Conservation (phyloP, 148 eudicot species). For the Polygonum aviculare region DNA sequence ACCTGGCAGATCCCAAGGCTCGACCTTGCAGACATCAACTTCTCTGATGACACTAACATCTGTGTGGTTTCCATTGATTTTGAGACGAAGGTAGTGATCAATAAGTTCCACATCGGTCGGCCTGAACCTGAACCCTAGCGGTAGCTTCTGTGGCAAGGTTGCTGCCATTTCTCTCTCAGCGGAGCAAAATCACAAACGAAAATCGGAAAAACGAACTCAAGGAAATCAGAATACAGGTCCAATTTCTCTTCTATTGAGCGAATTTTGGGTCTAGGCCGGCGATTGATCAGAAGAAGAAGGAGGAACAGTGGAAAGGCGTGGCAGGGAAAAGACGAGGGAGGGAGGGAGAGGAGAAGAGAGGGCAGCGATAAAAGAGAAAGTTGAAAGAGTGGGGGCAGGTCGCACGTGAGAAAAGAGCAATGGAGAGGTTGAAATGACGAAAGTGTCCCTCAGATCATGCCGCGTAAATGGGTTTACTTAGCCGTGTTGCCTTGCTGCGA, state of each 20-base stretch:
- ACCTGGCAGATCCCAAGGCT: slow-evolving; percentile 98
- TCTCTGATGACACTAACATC: slow-evolving; percentile 65
- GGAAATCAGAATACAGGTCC: neutral
- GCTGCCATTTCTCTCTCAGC: slow-evolving; percentile 13
- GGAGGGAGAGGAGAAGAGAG: neutral
- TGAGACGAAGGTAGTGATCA: slow-evolving; percentile 61
- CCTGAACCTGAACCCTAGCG: slow-evolving; percentile 79
- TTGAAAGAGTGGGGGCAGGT: neutral
- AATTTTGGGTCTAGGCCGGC: neutral
- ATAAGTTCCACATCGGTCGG: slow-evolving; percentile 88
- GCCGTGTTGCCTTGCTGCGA: neutral
- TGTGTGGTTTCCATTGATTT: slow-evolving; percentile 58
- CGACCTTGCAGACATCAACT: slow-evolving; percentile 81
- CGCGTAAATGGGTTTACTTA: slow-evolving; percentile 3
- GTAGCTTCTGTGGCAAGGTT: slow-evolving; percentile 33
- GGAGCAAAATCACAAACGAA: neutral
- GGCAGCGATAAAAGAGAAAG: neutral
- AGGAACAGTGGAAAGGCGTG: neutral
- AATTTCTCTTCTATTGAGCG: neutral
- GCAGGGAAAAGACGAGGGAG: neutral
- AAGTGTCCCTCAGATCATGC: neutral
- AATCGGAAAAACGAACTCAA: neutral
- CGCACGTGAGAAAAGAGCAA: neutral
- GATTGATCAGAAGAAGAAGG: neutral
- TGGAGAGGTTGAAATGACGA: neutral